Base-by-base conservation (phyloP, 75 land plant species). In the Cryptomeria japonica region DNA sequence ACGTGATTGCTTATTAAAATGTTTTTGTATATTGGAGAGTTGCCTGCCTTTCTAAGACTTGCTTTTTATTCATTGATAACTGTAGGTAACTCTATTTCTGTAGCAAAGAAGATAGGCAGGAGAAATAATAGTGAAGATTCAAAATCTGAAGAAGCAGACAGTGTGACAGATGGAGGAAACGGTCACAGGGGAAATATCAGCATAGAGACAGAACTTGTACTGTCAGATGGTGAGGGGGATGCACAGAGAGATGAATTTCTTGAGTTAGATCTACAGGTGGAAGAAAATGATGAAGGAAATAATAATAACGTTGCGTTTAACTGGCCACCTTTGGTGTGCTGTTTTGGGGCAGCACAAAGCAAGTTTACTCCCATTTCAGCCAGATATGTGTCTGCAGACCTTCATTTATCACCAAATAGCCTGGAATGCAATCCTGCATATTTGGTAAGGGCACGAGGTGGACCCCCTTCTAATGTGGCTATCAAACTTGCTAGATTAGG, bases 321-420 rank as follows among this genome's bases (percentile, higher is more conserved):
- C 58, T 98, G 99, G 99, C 99, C 98, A 73, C 96, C 96, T 42
- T 93, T 98, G 31, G 92, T 98, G 51, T 97, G 99, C 91, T 98
- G 99, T 92, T 98, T 97, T 90, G 99, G 99, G 83, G 96, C 99
- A 79, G 99, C 95, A 5, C 94, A 94, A 38, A 89, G 93, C 88
- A 92, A 91, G 85, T 98, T 98, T 88, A 79, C 97, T 84, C 99
- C 99, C 25, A 91, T 96, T 72, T 91, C 93, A 78, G 95, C 93
- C 61, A 93, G 94, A 84, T 91, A 95, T 82, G 86, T 95, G 88
- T 94, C 95, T 87, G 89, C 94, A 88, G 96, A 98, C 41, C 88
- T 95, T 12, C 96, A 95, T 89, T 92, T 94, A 42, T 78, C 92
- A 22, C 90, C 89, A 92, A 93, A 92, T 83, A 93, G 91, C 88